Evolutionary conservation across 441 rosid genomes (phyloP), one percentile per base, ranked within the genome.

Genomic region (Adansonia grandidieri): DNA sequence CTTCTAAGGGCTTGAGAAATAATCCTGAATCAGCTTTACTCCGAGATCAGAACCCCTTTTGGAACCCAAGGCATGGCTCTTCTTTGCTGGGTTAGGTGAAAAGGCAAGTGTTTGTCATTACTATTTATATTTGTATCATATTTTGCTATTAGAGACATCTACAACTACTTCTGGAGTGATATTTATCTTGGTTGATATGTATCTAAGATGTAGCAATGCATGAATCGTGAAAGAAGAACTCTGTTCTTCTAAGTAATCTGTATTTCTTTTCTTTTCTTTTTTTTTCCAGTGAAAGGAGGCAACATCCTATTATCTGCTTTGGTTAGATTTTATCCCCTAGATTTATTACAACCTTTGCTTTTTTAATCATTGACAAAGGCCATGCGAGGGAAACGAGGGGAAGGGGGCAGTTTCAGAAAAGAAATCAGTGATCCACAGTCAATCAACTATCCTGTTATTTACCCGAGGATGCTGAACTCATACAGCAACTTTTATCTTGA

Each of bases 11-110:
- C 66, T 13, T 5, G 2, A 50, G 10, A 9, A 75, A 44, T 42
- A 82, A 83, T 45, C 84, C 77, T 22, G 80, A 40, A 75, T 42
- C 86, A 66, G 54, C 83, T 8, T 71, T 68, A 50, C 74, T 17
- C 19, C 78, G 69, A 48, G 78, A 81, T 51, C 86, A 83, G 47
- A 89, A 89, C 60, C 88, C 91, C 48, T 88, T 86, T 76, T 87
- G 89, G 88, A 73, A 69, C n/a, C 85, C 82, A 20, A 60, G 79
- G 75, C 80, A 64, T 51, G 77, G 83, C 11, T 45, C 73, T 76
- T 44, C 75, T 37, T 37, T 73, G 66, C 60, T 75, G 60, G 77
- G 45, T 61, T 61, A 73, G 56, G 14, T 22, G 19, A 74, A 56
- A 9, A 53, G 14, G 78, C 6, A 73, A 24, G 56, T 56, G 17